Percentiles rank a stretch among this genome's conserved stretches.
Conservation (phyloP, 371 early-diverging fungal species). For the Mycotypha africana region DNA sequence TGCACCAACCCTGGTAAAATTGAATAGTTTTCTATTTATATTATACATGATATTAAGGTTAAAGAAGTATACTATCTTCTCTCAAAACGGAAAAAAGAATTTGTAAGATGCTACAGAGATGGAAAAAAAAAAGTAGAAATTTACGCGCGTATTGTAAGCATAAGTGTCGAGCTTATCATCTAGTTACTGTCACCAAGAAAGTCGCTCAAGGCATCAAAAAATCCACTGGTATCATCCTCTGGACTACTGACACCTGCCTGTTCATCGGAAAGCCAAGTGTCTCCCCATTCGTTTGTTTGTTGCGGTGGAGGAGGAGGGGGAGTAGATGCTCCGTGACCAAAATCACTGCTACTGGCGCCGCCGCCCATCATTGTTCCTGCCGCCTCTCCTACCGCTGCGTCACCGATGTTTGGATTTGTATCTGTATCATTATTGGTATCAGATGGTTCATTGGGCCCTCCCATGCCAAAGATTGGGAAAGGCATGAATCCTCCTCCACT, state of each 20-base stretch:
- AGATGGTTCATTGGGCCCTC: constrained; percentile 18
- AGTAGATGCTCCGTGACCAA: constrained; percentile 1
- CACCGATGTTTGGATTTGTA: too few species aligned
- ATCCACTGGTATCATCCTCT: constrained; percentile 18
- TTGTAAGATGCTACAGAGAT: too few species aligned
- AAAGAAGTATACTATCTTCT: too few species aligned
- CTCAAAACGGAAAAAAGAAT: too few species aligned
- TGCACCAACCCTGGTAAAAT: too few species aligned
- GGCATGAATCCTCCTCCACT: constrained; percentile 37
- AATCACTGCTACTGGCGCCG: not conserved
- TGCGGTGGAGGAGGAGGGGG: constrained; percentile 9
- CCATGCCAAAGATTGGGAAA: constrained; percentile 42
- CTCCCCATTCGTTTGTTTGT: constrained; percentile 25
- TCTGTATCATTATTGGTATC: not conserved
- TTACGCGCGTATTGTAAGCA: too few species aligned
- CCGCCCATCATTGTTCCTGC: not conserved
- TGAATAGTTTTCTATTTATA: too few species aligned
- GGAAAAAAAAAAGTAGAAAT: not conserved
- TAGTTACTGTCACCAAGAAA: constrained; percentile 17
- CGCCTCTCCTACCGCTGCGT: constrained; percentile 1
- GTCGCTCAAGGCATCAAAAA: constrained; percentile 16
- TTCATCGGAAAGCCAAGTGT: constrained; percentile 37
- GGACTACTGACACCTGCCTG: constrained; percentile 38
- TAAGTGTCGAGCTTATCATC: too few species aligned
- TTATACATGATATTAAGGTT: too few species aligned